Percentiles rank a stretch among this genome's conserved stretches.
These are phyloP conservation scores for Wallacemonas rigidus DNA, from an alignment of 208 protist species.

Conservation along the genomic window DNA sequence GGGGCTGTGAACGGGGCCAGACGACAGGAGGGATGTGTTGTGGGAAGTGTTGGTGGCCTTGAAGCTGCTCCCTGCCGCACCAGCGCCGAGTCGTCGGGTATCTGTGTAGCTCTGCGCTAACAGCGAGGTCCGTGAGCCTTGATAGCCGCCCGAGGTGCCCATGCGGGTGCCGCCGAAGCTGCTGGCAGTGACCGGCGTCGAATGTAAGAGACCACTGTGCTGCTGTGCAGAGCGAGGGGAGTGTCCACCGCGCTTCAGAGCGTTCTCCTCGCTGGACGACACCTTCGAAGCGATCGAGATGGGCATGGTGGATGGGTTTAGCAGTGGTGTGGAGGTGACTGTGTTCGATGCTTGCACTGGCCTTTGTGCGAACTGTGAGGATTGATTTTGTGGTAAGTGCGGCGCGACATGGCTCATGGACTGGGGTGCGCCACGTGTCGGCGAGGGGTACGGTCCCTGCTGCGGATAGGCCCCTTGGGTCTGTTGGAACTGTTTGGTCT, in stretches of 20 bases:
- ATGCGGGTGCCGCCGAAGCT: background rate
- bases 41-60: slow-evolving; percentile 12
- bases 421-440: background rate
- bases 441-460: background rate
- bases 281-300: slow-evolving; percentile 20
- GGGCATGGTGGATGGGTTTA: slow-evolving; percentile 21
- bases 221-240: slow-evolving; percentile 24
- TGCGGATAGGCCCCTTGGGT: too few species aligned
- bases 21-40: slow-evolving; percentile 10
- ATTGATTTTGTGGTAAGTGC: too few species aligned
- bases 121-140: background rate
- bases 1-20: background rate
- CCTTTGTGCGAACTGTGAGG: too few species aligned
- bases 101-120: slow-evolving; percentile 13
- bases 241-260: slow-evolving; percentile 24
- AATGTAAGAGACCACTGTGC: slow-evolving; percentile 5
- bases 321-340: slow-evolving; percentile 4
- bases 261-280: slow-evolving; percentile 26
- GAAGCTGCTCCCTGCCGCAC: slow-evolving; percentile 28
- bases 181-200: background rate
- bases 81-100: slow-evolving; percentile 15
- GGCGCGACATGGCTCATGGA: too few species aligned
- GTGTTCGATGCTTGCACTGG: too few species aligned
- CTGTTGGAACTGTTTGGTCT: background rate
- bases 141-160: background rate